These are phyloP conservation scores for Colletotrichum sp. DNA, from an alignment of 2,329 filamentous ascomycete species.

Conservation along the genomic window DNA sequence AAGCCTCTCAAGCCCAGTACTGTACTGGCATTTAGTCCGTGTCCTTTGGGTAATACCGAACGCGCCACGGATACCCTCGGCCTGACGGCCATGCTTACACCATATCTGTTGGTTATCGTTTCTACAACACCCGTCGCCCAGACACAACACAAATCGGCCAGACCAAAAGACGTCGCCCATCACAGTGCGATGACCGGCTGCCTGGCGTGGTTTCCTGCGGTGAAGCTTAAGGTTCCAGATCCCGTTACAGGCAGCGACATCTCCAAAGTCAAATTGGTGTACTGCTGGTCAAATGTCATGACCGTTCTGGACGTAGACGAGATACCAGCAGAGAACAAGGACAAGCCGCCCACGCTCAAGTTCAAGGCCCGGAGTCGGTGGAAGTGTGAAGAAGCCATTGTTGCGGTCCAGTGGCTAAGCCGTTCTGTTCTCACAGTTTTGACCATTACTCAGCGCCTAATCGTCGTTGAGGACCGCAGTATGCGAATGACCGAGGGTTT, in stretches of 20 bases:
- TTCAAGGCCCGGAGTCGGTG: slow-evolving; percentile 88
- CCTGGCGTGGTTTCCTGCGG: slow-evolving; percentile 95
- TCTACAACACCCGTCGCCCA: slow-evolving; percentile 96
- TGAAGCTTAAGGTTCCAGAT: slow-evolving; percentile 83
- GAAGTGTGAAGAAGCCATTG: slow-evolving; percentile 94
- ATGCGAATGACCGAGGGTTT: slow-evolving; percentile 95
- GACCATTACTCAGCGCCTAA: slow-evolving; percentile 90
- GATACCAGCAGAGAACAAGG: slow-evolving; percentile 68
- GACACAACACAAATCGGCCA: slow-evolving; percentile 91
- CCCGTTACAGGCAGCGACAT: slow-evolving; percentile 69
- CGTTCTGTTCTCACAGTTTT: slow-evolving; percentile 89
- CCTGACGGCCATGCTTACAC: slow-evolving; percentile 92
- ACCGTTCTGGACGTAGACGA: slow-evolving; percentile 91
- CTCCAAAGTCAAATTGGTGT: slow-evolving; percentile 87
- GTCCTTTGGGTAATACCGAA: slow-evolving; percentile 94
- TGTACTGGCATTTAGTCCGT: slow-evolving; percentile 86
- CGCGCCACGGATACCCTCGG: slow-evolving; percentile 87
- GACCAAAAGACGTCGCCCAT: slow-evolving; percentile 88
- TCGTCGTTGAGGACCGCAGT: slow-evolving; percentile 87
- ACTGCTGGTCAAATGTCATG: slow-evolving; percentile 98
- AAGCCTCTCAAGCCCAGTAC: slow-evolving; percentile 89
- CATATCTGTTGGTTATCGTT: slow-evolving; percentile 93
- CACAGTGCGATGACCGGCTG: slow-evolving; percentile 94
- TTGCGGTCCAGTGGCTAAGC: slow-evolving; percentile 95
- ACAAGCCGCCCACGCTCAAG: slow-evolving; percentile 77